Percentiles rank a stretch among this genome's conserved stretches.
These are phyloP conservation scores for Fusarium ramigenum DNA, from an alignment of 2,329 filamentous ascomycete genomes.

Conservation along the genomic window DNA sequence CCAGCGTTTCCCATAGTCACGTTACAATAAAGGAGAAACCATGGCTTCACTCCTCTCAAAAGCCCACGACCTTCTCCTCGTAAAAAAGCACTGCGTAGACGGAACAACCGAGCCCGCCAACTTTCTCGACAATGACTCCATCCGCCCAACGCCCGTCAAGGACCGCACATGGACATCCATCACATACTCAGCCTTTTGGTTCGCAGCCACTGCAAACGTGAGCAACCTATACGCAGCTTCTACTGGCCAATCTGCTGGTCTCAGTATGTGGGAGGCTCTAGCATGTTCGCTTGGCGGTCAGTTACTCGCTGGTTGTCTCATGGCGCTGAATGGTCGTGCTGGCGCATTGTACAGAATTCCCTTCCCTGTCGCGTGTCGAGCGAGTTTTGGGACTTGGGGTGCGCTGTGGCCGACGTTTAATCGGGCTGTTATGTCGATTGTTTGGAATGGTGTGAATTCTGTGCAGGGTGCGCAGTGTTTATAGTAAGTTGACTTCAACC, in stretches of 20 bases:
- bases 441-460: slow-evolving; percentile 10
- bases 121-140: slow-evolving; percentile 17
- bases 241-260: neutral
- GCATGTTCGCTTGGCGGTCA: slow-evolving; percentile 4
- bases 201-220: neutral
- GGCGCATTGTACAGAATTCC: slow-evolving; percentile 3
- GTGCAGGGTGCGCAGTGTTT: slow-evolving; percentile 14
- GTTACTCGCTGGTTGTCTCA: slow-evolving; percentile 4
- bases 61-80: neutral
- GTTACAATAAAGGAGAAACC: neutral
- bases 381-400: slow-evolving; percentile 13
- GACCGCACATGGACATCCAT: slow-evolving; percentile 12
- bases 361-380: slow-evolving; percentile 1
- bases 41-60: neutral
- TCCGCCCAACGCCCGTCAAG: slow-evolving; percentile 1
- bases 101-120: neutral
- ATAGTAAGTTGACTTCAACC: neutral
- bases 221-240: neutral
- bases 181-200: slow-evolving; percentile 12
- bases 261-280: slow-evolving; percentile 8
- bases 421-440: slow-evolving; percentile 5
- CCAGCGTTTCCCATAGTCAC: too few relatives aligned
- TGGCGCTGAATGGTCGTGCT: slow-evolving; percentile 8
- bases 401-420: slow-evolving; percentile 12
- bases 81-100: neutral